Evolutionary conservation across 2,329 filamentous ascomycete genomes (phyloP).

Genomic region (Colletotrichum magnum): DNA sequence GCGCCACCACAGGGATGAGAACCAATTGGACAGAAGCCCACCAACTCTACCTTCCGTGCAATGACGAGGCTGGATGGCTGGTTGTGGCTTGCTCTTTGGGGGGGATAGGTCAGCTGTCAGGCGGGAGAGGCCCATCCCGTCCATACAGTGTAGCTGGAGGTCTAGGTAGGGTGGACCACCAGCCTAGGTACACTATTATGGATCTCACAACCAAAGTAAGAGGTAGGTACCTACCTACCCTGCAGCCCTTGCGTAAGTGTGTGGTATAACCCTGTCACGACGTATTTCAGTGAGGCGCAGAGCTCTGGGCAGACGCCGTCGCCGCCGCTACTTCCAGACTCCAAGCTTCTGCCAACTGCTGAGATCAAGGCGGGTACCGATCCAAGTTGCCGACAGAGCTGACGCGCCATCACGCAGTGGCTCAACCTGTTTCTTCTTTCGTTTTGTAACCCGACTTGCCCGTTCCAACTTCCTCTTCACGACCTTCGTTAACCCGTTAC

Average conservation of each 20-base stretch:
- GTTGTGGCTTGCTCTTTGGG: slow-evolving; percentile 18
- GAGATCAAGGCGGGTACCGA: slow-evolving; percentile 33
- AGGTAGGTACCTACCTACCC: too few relatives aligned
- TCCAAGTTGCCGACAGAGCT: slow-evolving; percentile 37
- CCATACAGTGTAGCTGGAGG: too few relatives aligned
- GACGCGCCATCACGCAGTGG: slow-evolving; percentile 32
- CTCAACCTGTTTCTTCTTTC: slow-evolving; percentile 25
- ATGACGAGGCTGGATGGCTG: slow-evolving; percentile 38
- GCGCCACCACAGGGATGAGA: slow-evolving; percentile 7
- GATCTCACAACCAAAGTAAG: too few relatives aligned
- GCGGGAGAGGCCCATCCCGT: too few relatives aligned
- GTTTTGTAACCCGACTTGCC: slow-evolving; percentile 10
- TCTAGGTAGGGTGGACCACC: too few relatives aligned
- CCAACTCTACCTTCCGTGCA: slow-evolving; percentile 11
- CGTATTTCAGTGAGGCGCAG: slow-evolving; percentile 40
- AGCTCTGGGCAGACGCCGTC: slow-evolving; percentile 40
- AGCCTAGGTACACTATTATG: too few relatives aligned
- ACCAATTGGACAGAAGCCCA: slow-evolving; percentile 1
- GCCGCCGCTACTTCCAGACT: slow-evolving; percentile 32
- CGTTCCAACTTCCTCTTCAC: neutral
- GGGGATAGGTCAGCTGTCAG: too few relatives aligned
- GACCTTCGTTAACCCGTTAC: neutral
- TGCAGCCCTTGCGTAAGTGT: slow-evolving; percentile 7
- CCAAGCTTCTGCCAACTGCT: slow-evolving; percentile 32
- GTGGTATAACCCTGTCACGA: slow-evolving; percentile 32